Conservation (phyloP, 768 basidiomycete genomes). For the Guyanaporus albipodus region DNA sequence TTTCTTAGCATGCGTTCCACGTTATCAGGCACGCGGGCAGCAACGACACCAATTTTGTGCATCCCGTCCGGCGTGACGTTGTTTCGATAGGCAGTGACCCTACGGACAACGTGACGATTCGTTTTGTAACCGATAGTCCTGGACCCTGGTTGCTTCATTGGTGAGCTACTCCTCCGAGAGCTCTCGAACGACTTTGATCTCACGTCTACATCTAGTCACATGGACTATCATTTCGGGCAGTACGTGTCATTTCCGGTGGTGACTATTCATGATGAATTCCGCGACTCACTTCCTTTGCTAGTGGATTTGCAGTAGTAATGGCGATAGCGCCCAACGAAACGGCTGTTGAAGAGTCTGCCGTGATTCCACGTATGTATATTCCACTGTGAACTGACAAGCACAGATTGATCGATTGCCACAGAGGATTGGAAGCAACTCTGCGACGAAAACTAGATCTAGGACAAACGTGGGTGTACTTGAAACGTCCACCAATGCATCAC, state of each 20-base stretch:
- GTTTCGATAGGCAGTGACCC: constrained; percentile 24
- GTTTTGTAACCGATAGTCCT: constrained; percentile 49
- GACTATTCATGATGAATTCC: too few relatives aligned
- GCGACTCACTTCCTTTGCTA: background rate
- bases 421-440: too few relatives aligned
- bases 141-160: constrained; percentile 8
- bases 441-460: too few relatives aligned
- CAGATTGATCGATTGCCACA: too few relatives aligned
- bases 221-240: constrained; percentile 1
- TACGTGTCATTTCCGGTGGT: background rate
- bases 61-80: constrained; percentile 35
- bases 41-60: constrained; percentile 28
- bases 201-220: background rate
- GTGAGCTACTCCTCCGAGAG: background rate
- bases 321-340: constrained; percentile 15
- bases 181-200: background rate
- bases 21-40: constrained; percentile 32
- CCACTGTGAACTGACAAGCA: too few relatives aligned
- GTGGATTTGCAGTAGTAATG: constrained; percentile 20
- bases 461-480: too few relatives aligned
- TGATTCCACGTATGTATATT: background rate
- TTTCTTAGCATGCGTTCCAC: constrained; percentile 29
- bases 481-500: too few relatives aligned
- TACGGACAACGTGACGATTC: constrained; percentile 47
- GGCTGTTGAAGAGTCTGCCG: constrained; percentile 1